Evolutionary conservation across 192 early-diverging fungal species (phyloP), one percentile per base, ranked within the genome.

Genomic region (Cetraspora pellucida): DNA sequence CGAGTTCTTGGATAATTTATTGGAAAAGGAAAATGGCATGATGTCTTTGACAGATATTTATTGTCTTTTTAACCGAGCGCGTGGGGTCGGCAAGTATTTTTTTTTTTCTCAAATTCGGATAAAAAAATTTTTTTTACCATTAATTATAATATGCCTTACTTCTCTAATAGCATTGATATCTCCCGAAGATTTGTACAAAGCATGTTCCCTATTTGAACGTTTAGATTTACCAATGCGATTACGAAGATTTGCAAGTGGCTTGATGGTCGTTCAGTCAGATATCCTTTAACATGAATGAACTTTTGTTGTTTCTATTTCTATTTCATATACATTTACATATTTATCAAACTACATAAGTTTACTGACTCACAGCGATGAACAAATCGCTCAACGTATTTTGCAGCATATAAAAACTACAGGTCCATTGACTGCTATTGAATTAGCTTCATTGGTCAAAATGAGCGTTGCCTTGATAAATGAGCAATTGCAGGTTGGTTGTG

Each of bases 21-120:
- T 96, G 13, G 80, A 83, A 23, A 84, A 86, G 17, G 75, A 88
- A 52, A 88, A 89, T 52, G 92, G 90, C 2, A 94, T 95, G 28
- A 93, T 95, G 80, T 82, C 95, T 23, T 83, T 99, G 1, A 90
- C 93, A 7, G 96, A 98, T 77, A 85, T 96, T 10, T 99, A 97
- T 81, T 98, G 96, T 78, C 77, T 99, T 52, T 97, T 95, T 80
- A 99, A 99, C 80, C 90, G 95, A 4, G 97, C 96, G 8, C 90
- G 97, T 60, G 96, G 96, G 10, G 91, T 91, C 73, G 90, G 90
- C 90, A 85, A 65, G 85, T 79, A 28, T 61, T 64, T 77, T 55
- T 46, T 44, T 37, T 66, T 66, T 44, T 44, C 19, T 61, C 17
- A 54, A 19, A 14, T 54, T 14, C 28, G 2, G 4, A 10, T 19